phyloP scores from a whole-genome alignment of 148 eudicot species.

The Talinum fruticosum region DNA sequence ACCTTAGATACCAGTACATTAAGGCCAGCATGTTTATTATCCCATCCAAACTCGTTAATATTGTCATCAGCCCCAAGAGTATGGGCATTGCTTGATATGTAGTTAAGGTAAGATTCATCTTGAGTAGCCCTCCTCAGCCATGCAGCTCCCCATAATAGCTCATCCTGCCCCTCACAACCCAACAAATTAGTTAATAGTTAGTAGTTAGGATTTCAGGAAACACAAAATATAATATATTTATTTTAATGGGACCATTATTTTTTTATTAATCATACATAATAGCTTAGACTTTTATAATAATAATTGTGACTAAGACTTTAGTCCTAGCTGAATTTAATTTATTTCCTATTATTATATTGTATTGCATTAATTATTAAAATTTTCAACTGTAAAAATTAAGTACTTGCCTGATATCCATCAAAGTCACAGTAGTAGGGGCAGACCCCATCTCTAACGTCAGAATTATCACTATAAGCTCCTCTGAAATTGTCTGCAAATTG shows the following conservation, averaged over 20 bases:
- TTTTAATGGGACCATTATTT: slow-evolving; percentile 3
- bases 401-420: slow-evolving; percentile 83
- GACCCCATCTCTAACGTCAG: slow-evolving; percentile 51
- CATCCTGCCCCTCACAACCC: slow-evolving; percentile 55
- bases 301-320: background rate
- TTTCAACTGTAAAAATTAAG: background rate
- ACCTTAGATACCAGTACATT: slow-evolving; percentile 93
- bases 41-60: slow-evolving; percentile 94
- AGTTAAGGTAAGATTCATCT: slow-evolving; percentile 60
- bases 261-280: background rate
- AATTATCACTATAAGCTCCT: slow-evolving; percentile 90
- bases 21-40: slow-evolving; percentile 94
- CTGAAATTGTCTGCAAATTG: slow-evolving; percentile 63
- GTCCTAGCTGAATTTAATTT: slow-evolving; percentile 5
- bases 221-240: slow-evolving; percentile 6
- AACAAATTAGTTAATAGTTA: slow-evolving; percentile 15
- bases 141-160: slow-evolving; percentile 93
- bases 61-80: slow-evolving; percentile 87
- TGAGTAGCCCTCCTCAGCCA: slow-evolving; percentile 83
- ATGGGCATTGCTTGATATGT: slow-evolving; percentile 67
- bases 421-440: slow-evolving; percentile 96
- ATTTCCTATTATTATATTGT: background rate
- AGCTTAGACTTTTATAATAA: no score
- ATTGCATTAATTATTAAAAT: background rate
- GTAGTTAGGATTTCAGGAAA: background rate